Base-by-base conservation (phyloP, 352 stramenopile genomes). In the Pythium vanterpoolii region DNA sequence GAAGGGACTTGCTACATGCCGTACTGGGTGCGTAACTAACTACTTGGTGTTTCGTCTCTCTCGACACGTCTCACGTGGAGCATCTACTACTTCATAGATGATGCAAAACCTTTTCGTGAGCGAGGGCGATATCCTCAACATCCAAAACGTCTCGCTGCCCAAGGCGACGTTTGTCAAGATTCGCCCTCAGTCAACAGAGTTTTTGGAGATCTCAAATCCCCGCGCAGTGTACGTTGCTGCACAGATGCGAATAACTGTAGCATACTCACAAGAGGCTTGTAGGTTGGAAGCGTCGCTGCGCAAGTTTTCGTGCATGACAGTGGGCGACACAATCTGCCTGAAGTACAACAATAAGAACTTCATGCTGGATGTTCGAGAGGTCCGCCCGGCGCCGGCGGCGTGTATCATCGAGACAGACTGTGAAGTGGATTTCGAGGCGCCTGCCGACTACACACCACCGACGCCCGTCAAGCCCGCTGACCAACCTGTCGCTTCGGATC, bases 341-440 rank as follows among this genome's bases (percentile, higher is more conserved):
- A 97, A 97, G 59, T 99, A 99, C 89, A 99, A 99, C 78, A 91
- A 95, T 75, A 97, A 98, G 66, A 98, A 99, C 64, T 99, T 98
- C 71, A 87, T 99, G 75, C 84, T 99, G 64, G 95, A 98, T 61
- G 87, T 99, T n/a, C 93, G 97, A 23, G 96, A 99, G 75, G 85
- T 99, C 3, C 85, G 96, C 62, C 97, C 97, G 0, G 69, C 93
- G 26, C 89, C 97, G 55, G 97, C 97, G 13, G 96, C 94, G 6
- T 99, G 96, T 66, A 99, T 99, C 68, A 99, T 99, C 57, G 97
- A 99, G 80, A 99, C 97, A 2, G 97, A 99, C 74, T 98, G 96
- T 61, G 97, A 99, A 70, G 95, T 99, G 7, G 97, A 99, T 73
- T 99, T 99, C 72, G 97, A 99, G 69, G 85, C 96, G 3, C 97